Evolutionary conservation across 805 yeast species (phyloP).

Genomic region (Nakazawaea holstii): DNA sequence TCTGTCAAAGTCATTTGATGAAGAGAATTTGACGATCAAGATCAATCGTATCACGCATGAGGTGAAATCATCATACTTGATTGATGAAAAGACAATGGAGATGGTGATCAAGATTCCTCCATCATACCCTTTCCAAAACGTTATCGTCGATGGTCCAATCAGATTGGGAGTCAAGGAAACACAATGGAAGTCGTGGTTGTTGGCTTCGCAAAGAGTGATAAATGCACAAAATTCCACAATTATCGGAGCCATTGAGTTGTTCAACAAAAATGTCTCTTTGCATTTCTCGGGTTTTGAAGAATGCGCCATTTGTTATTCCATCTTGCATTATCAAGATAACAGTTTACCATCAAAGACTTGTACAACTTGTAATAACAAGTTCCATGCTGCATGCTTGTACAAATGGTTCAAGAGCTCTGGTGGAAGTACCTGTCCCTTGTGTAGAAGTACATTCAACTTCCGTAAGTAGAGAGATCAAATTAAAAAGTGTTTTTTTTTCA

Average conservation of each 20-base stretch:
- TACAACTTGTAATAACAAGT: constrained; percentile 85
- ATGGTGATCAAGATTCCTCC: constrained; percentile 69
- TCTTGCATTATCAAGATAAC: constrained; percentile 79
- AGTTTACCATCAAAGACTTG: constrained; percentile 87
- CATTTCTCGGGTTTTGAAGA: constrained; percentile 94
- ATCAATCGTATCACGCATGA: constrained; percentile 60
- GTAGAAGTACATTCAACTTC: constrained; percentile 65
- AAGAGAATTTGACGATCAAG: constrained; percentile 50
- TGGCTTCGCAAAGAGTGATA: constrained; percentile 83
- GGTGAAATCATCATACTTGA: constrained; percentile 63
- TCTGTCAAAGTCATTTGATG: constrained; percentile 25
- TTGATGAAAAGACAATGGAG: constrained; percentile 86
- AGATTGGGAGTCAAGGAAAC: constrained; percentile 86
- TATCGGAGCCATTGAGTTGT: constrained; percentile 59
- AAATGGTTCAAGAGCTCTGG: constrained; percentile 97
- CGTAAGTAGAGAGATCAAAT: neutral
- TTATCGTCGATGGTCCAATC: constrained; percentile 70
- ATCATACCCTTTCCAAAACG: constrained; percentile 72
- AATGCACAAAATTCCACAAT: constrained; percentile 71
- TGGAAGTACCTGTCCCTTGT: constrained; percentile 88
- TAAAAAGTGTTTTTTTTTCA: neutral
- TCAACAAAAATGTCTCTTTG: constrained; percentile 68
- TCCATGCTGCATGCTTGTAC: constrained; percentile 93
- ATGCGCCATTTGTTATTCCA: constrained; percentile 94
- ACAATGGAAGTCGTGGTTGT: constrained; percentile 92